Evolutionary conservation across 2,329 filamentous ascomycete genomes (phyloP).

Genomic region (Aspergillus clavatus): DNA sequence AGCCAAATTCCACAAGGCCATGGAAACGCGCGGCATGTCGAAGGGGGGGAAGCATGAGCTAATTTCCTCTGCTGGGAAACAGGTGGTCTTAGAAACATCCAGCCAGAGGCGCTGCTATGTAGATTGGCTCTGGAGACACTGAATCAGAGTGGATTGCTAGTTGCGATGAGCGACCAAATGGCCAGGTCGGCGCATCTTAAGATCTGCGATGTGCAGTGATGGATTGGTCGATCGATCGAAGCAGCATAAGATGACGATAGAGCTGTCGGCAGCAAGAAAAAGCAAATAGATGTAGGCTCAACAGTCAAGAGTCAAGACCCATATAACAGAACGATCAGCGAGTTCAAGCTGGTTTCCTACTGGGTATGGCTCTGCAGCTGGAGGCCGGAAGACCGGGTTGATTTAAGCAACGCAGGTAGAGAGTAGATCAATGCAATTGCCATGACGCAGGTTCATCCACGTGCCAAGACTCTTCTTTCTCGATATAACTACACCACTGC

Average conservation of each 20-base stretch:
- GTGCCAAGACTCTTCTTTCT: too few species aligned
- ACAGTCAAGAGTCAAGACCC: too few species aligned
- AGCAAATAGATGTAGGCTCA: too few species aligned
- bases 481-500: too few species aligned
- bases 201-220: background rate
- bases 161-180: background rate
- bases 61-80: conserved; percentile 19
- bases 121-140: background rate
- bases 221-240: background rate
- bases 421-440: too few species aligned
- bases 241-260: background rate
- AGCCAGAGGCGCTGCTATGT: conserved; percentile 11
- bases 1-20: conserved; percentile 22
- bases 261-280: background rate
- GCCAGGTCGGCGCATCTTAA: background rate
- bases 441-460: too few species aligned
- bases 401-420: too few species aligned
- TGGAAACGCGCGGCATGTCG: conserved; percentile 28
- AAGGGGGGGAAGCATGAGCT: conserved; percentile 20
- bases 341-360: too few species aligned
- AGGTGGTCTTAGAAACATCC: conserved; percentile 28
- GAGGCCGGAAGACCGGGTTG: too few species aligned
- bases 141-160: background rate
- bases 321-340: too few species aligned
- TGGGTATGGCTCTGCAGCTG: too few species aligned